Evolutionary conservation across 345 rosid genomes (phyloP), one percentile per base, ranked within the genome.

Genomic region (Anacardium occidentale): DNA sequence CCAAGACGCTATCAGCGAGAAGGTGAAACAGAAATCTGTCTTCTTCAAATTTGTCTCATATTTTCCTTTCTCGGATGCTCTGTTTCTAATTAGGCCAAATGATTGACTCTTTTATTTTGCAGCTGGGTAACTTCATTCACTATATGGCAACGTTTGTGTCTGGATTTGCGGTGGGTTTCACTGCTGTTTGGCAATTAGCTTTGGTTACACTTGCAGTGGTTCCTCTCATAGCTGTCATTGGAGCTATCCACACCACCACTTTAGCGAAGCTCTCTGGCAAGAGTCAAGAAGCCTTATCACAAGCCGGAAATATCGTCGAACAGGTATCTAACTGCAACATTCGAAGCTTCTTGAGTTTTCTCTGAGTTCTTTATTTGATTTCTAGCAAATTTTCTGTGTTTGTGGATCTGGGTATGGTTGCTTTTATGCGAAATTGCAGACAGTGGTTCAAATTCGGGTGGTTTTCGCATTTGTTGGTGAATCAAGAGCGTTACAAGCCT

Each of bases 1-100:
- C 70, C 98, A 94, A 78, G 98, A 94, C 79, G 98, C 98, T 86
- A 94, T 94, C 64, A 92, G 97, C 56, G 97, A 94, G 88, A 94
- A 94, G 90, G 98, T 92, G 69, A 78, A 71, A n/a, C 64, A n/a
- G 61, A 22, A 48, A 44, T 26, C 42, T 66, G 37, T 24, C 17
- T 66, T 42, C 7, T 69, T 61, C 14, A 13, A 0, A 15, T 48
- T 20, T 12, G 64, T 70, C 32, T 8, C 14, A 6, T 62, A 40
- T 62, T 67, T 55, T 13, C 13, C 26, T 37, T 62, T 57, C 37
- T 56, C 53, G 62, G 37, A 17, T 55, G 21, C 50, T 13, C 69
- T 54, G 37, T 64, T 64, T 25, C 62, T 69, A 51, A 26, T 42
- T 29, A 50, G 55, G 40, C 54, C 45, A 7, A 47, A 13, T 24